These are phyloP conservation scores for Prunus fruticosa DNA, from an alignment of 306 rosid species.

Conservation along the genomic window DNA sequence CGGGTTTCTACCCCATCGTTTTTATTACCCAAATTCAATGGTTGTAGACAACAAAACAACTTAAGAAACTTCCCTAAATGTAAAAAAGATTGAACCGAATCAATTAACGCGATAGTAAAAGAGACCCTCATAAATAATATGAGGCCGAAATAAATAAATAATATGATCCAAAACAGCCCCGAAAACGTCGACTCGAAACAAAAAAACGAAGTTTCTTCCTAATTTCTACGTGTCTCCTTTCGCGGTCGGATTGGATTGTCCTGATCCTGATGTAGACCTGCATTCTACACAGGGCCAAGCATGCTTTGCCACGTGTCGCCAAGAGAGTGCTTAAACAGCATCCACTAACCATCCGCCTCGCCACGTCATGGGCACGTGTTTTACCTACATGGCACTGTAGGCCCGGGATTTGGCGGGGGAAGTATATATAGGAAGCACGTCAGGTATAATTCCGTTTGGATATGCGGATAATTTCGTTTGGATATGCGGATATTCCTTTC, in stretches of 20 bases:
- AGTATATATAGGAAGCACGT: slow-evolving; percentile 39
- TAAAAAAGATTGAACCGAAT: too few relatives aligned
- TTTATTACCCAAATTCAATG: too few relatives aligned
- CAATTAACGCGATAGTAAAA: background rate
- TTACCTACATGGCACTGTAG: slow-evolving; percentile 2
- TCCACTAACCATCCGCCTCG: background rate
- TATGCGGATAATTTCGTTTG: slow-evolving; percentile 5
- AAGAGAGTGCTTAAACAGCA: background rate
- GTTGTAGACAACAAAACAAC: too few relatives aligned
- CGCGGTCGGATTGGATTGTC: background rate
- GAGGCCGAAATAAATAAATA: background rate
- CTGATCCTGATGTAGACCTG: background rate
- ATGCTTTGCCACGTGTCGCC: background rate
- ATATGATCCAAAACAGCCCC: background rate
- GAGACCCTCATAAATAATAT: too few relatives aligned
- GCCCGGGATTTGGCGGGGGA: background rate
- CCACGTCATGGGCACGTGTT: slow-evolving; percentile 24
- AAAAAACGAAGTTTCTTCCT: background rate
- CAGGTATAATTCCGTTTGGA: slow-evolving; percentile 47
- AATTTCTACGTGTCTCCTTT: background rate
- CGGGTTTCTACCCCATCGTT: too few relatives aligned
- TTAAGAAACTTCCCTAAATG: too few relatives aligned
- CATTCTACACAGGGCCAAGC: background rate
- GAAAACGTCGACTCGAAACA: background rate
- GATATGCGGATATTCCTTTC: slow-evolving; percentile 53